Evolutionary conservation across 192 early-diverging fungal genomes (phyloP), one percentile per base, ranked within the genome.

Genomic region (Backusella macrospora): DNA sequence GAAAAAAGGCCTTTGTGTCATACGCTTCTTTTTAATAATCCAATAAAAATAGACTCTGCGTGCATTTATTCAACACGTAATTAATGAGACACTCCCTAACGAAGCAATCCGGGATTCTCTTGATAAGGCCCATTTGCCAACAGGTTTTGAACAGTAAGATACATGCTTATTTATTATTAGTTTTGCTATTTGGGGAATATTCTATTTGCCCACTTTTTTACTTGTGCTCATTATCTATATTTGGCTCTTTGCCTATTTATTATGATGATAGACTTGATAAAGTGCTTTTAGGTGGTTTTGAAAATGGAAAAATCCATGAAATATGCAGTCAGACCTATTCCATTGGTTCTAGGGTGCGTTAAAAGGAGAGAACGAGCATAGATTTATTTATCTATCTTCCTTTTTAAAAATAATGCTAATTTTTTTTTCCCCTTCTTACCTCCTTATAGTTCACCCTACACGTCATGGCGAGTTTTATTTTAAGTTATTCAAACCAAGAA

Each of bases 61-160:
- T 26, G 52, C 52, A 59, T 59, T 59, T 59, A 26, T 59, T 26
- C 52, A 59, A 59, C 52, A 59, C 5, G 52, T 59, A 59, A 59
- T 59, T 59, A 59, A 59, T 59, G 52, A 59, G 26, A 59, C 52
- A 59, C 52, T 59, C 52, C 52, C 52, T 59, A 12, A 8, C 10
- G 21, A 23, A 4, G 1, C 52, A 8, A 23, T 13, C 52, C 4
- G 21, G 23, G 26, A 10, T 23, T 12, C 52, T 21, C 21, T 12
- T 12, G 52, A 59, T 5, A 59, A 59, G 5, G 52, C 26, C 0
- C 26, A 59, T 59, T 26, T 59, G 12, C 26, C 52, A 59, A 59
- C 52, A 0, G 52, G 52, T 12, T 59, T 59, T 59, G 52, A 26
- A 59, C 16, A 59, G 52, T 59, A 26, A 23, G 21, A 7, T 2